phyloP scores from a whole-genome alignment of 306 rosid species.

The Carpinus viminea region DNA sequence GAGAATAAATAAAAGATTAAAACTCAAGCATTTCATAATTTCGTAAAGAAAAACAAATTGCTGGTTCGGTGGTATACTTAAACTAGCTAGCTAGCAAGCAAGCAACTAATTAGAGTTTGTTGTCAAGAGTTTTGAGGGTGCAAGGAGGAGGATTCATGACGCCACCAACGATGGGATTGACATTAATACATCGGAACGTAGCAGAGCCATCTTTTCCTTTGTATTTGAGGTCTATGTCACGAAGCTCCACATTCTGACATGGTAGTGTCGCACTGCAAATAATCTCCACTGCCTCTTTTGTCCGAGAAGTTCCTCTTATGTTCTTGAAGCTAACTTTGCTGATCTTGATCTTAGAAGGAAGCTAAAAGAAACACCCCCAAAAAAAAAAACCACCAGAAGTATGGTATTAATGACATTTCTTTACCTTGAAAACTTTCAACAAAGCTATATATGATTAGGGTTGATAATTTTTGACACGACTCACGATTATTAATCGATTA shows the following conservation, averaged over 20 bases:
- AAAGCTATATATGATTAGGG: not conserved
- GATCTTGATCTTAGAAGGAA: slow-evolving; percentile 45
- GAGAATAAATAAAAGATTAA: too few species aligned
- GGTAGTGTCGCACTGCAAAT: slow-evolving; percentile 39
- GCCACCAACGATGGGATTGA: slow-evolving; percentile 33
- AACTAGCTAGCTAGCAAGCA: too few species aligned
- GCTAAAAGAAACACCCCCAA: not conserved
- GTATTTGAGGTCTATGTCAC: slow-evolving; percentile 30
- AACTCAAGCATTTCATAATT: too few species aligned
- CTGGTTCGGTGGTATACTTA: too few species aligned
- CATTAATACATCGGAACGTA: slow-evolving; percentile 33
- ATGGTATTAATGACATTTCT: not conserved
- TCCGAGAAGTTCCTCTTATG: slow-evolving; percentile 33
- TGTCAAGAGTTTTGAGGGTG: not conserved
- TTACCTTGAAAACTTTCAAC: not conserved
- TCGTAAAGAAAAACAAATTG: too few species aligned
- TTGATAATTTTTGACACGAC: too few species aligned
- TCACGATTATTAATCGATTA: too few species aligned
- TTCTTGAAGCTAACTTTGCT: slow-evolving; percentile 48
- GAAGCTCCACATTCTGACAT: slow-evolving; percentile 38
- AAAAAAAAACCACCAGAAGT: not conserved
- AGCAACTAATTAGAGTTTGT: not conserved
- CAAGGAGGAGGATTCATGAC: slow-evolving; percentile 29
- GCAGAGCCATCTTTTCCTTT: slow-evolving; percentile 12
- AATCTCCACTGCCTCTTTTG: slow-evolving; percentile 33